Evolutionary conservation across 768 basidiomycete species (phyloP).

Genomic region (Amanita thiersii): DNA sequence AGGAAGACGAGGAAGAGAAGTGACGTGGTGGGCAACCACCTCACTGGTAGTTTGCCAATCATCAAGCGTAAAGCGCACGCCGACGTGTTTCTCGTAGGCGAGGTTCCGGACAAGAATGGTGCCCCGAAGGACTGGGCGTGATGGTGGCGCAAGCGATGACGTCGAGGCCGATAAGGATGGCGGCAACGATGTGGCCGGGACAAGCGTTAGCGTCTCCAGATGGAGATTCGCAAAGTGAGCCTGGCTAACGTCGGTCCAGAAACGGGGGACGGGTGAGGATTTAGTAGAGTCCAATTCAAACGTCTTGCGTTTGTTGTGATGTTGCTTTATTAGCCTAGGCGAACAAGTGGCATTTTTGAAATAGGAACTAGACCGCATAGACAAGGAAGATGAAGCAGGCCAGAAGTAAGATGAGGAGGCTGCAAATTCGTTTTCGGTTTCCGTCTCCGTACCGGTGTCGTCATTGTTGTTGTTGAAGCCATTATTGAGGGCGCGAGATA

Average conservation of each 20-base stretch:
- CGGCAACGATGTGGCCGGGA: conserved; percentile 11
- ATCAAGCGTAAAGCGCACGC: conserved; percentile 85
- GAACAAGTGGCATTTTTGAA: neutral
- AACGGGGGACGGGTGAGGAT: conserved; percentile 20
- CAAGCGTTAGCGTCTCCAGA: conserved; percentile 24
- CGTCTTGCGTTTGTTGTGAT: conserved; percentile 2
- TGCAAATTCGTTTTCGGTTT: conserved; percentile 18
- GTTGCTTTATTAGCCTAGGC: neutral
- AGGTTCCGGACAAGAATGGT: conserved; percentile 80
- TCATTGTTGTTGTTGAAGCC: conserved; percentile 25
- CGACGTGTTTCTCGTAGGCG: conserved; percentile 79
- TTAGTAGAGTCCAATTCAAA: conserved; percentile 16
- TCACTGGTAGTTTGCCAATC: conserved; percentile 92
- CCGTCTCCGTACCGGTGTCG: conserved; percentile 39
- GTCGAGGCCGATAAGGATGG: conserved; percentile 31
- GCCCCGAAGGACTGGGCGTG: too few relatives aligned
- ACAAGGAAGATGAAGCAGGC: neutral
- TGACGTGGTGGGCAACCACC: conserved; percentile 47
- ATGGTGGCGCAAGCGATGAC: too few relatives aligned
- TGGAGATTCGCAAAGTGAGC: conserved; percentile 21
- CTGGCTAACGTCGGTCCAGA: neutral
- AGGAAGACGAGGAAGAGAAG: conserved; percentile 32
- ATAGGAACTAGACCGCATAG: conserved; percentile 5
- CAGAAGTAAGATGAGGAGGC: neutral
- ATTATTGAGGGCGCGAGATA: too few relatives aligned